Evolutionary conservation across 2,329 filamentous ascomycete genomes (phyloP), one percentile per base, ranked within the genome.

Genomic region (Dactylellina drechsleri): DNA sequence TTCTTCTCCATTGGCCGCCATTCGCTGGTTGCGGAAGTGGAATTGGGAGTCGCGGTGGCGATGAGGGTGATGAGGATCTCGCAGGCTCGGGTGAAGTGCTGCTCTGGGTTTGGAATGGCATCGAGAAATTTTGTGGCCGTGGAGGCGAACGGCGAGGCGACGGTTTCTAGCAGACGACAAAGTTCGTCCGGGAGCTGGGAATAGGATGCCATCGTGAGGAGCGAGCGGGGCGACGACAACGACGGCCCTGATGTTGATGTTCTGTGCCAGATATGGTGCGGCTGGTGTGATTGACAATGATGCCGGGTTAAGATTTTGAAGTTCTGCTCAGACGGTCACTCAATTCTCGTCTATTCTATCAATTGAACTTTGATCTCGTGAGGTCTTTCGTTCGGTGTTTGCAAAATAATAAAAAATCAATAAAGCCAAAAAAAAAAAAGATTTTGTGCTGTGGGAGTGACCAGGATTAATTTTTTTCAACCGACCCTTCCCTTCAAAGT

Each of bases 21-120:
- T 40, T 75, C 65, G 54, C 49, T 49, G 4, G 26, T 15, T n/a
- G 43, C 57, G 2, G 50, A 41, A n/a, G 26, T 26, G 8, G 62
- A 56, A 20, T 45, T 54, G 7, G 74, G 66, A 41, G 40, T 49
- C 4, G 72, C 66, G 31, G 78, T 77, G 36, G 72, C 41, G 8
- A 73, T 66, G 8, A 79, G 67, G 5, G 78, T 79, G 66, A 73
- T 79, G 28, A 78, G 74, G 47, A 79, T 77, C 66, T 79, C 78
- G 73, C 78, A 78, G 64, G 78, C 77, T 47, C 78, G 78, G 40
- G 71, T 71, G 53, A 79, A 79, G 18, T 76, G 60, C 59, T 78
- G 75, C 10, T 77, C 76, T 15, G 66, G 62, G 18, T 74, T 74
- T 1, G 68, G 64, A 20, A 78, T 70, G 16, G 76, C 76, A 13